These are phyloP conservation scores for Mikania micrantha DNA, from an alignment of 129 eudicot genomes.

Conservation along the genomic window DNA sequence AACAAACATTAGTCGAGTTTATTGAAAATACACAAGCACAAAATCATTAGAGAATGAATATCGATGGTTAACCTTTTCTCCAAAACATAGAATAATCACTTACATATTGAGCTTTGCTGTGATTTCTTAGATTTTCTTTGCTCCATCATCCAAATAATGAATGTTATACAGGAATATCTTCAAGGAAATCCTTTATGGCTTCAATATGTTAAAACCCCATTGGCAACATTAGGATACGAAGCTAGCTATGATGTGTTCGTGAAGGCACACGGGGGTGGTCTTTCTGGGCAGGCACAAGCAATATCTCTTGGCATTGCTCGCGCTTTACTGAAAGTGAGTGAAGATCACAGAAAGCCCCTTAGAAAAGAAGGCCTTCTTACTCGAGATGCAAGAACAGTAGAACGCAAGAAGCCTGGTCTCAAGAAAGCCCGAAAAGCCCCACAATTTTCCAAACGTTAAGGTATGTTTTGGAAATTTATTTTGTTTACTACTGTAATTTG, in stretches of 20 bases:
- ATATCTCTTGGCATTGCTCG: slow-evolving; percentile 85
- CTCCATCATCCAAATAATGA: neutral
- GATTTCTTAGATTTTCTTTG: neutral
- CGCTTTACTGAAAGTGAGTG: slow-evolving; percentile 84
- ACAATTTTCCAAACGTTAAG: slow-evolving; percentile 91
- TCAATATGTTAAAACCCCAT: slow-evolving; percentile 69
- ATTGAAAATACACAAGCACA: neutral
- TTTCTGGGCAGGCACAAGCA: slow-evolving; percentile 96
- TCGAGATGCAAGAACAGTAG: slow-evolving; percentile 79
- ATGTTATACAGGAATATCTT: slow-evolving; percentile 75
- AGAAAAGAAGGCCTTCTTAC: slow-evolving; percentile 85
- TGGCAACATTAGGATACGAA: slow-evolving; percentile 72
- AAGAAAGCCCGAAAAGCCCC: slow-evolving; percentile 93
- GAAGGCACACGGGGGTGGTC: slow-evolving; percentile 97
- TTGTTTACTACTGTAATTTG: slow-evolving; percentile 7
- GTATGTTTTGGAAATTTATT: slow-evolving; percentile 17
- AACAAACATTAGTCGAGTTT: neutral
- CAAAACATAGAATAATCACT: neutral
- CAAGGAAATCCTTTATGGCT: slow-evolving; percentile 94
- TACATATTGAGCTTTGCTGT: neutral
- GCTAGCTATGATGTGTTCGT: slow-evolving; percentile 79
- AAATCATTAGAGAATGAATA: neutral
- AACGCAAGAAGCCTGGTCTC: slow-evolving; percentile 91
- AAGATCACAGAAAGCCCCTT: slow-evolving; percentile 57
- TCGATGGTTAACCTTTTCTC: neutral